phyloP scores from a whole-genome alignment of 768 basidiomycete species.

The Lactarius quietus region DNA sequence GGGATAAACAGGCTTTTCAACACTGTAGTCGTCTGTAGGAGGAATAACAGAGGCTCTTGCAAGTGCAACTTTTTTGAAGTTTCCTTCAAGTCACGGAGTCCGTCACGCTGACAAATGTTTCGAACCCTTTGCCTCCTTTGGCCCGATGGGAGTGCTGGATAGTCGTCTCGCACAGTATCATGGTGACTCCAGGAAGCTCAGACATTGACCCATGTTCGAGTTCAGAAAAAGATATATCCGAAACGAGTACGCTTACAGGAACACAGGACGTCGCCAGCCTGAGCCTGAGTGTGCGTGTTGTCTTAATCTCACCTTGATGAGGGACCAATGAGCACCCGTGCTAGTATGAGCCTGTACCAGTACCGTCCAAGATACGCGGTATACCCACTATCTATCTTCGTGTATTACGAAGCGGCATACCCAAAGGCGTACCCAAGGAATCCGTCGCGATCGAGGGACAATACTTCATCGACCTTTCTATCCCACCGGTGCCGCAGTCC shows the following conservation, averaged over 20 bases:
- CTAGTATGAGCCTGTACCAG: background rate
- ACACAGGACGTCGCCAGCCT: background rate
- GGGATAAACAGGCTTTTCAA: too few relatives aligned
- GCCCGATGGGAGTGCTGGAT: background rate
- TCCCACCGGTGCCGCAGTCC: background rate
- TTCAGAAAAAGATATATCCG: background rate
- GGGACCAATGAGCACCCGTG: background rate
- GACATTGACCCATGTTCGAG: background rate
- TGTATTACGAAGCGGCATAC: too few relatives aligned
- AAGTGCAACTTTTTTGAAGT: too few relatives aligned
- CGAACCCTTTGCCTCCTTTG: too few relatives aligned
- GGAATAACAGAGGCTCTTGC: too few relatives aligned
- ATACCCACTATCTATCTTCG: background rate
- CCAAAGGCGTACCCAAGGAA: too few relatives aligned
- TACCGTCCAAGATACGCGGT: background rate
- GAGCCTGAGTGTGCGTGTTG: background rate
- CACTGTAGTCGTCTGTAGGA: too few relatives aligned
- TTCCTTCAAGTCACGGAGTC: too few relatives aligned
- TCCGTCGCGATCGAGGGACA: background rate
- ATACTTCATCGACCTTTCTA: constrained; percentile 12
- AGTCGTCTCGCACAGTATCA: background rate
- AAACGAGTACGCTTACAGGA: background rate
- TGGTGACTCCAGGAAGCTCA: background rate
- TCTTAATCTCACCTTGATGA: background rate
- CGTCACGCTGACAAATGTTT: too few relatives aligned